A percentile compares a stretch with the other conserved stretches of the same genome.
Evolutionary conservation across 139 green algal genomes (phyloP).

Genomic region (Chlorella sp.): DNA sequence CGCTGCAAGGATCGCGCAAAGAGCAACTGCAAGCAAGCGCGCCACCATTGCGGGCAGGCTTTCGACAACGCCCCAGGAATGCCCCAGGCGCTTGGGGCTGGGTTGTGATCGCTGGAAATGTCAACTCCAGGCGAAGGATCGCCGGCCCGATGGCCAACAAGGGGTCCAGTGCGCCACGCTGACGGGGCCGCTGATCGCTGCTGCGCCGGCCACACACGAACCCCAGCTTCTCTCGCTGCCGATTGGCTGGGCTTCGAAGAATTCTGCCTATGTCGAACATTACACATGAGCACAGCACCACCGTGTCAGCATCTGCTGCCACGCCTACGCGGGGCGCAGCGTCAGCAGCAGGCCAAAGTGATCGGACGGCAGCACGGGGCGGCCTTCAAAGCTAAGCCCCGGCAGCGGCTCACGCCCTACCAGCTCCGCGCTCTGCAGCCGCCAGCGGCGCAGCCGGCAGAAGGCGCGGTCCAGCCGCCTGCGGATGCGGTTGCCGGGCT

Average conservation of each 20-base stretch:
- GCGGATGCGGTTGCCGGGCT: conserved; percentile 22
- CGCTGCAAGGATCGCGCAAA: too few relatives aligned
- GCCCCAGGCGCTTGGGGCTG: neutral
- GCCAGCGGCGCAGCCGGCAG: conserved; percentile 44
- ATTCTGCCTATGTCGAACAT: neutral
- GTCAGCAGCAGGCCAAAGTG: conserved; percentile 70
- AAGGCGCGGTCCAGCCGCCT: conserved; percentile 56
- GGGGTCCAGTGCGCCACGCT: too few relatives aligned
- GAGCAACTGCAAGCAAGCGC: too few relatives aligned
- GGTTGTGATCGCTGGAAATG: too few relatives aligned
- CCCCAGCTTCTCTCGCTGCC: neutral
- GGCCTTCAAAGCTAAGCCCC: conserved; percentile 37
- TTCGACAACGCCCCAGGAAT: too few relatives aligned
- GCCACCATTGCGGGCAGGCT: too few relatives aligned
- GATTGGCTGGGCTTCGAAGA: too few relatives aligned
- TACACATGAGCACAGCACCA: neutral
- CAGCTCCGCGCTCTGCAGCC: conserved; percentile 49
- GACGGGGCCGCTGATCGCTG: too few relatives aligned
- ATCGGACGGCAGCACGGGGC: conserved; percentile 71
- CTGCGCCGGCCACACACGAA: too few relatives aligned
- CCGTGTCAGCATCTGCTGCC: neutral
- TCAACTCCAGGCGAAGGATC: too few relatives aligned
- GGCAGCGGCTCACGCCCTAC: conserved; percentile 61
- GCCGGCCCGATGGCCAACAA: too few relatives aligned
- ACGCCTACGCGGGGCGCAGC: neutral